Base-by-base conservation (phyloP, 768 basidiomycete genomes). In the Boletus reticuloceps region DNA sequence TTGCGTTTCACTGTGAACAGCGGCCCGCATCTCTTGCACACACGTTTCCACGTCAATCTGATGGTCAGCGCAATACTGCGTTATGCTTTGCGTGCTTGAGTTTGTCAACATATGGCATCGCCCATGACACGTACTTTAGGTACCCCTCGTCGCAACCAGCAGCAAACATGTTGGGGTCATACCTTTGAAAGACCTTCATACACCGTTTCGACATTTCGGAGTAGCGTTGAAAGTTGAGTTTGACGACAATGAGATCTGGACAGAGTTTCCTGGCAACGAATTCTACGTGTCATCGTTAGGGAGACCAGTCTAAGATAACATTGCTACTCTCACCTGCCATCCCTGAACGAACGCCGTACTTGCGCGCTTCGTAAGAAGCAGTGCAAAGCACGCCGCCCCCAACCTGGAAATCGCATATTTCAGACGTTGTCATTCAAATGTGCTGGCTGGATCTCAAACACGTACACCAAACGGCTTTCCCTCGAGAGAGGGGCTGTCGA, bases 241-340 rank as follows among this genome's bases (percentile, higher is more conserved):
- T 68, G 41, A 95, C 77, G 42, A 91, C 73, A 38, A 91, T 83
- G 17, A 99, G 81, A 9, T 94, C 83, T 4, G 97, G 94, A 67
- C 94, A 98, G 10, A 99, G 81, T 65, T 93, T 96, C 76, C 86
- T 88, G 16, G 96, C 96, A 42, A 98, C 85, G 69, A 94, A 96
- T 49, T 85, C 94, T 91, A 17, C 46, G 17, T 7, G 39, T 49
- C 14, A 25, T 31, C 49, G 29, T 55, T n/a, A 47, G 27, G 37
- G 17, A 22, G 39, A 22, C 17, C 25, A 17, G 19, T 29, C n/a
- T 0, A 10, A 41, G 14, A 31, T 27, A 39, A 44, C 5, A 12
- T 32, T 13, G 9, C 29, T n/a, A 8, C n/a, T 25, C 77, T 58
- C 63, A 89, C 91, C 82, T n/a, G 96, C 84, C 97, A 98, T 98